Percentiles rank a stretch among this genome's conserved stretches.
Evolutionary conservation across 495 filamentous ascomycete species (phyloP).

Genomic region (Penicillium crystallinum): DNA sequence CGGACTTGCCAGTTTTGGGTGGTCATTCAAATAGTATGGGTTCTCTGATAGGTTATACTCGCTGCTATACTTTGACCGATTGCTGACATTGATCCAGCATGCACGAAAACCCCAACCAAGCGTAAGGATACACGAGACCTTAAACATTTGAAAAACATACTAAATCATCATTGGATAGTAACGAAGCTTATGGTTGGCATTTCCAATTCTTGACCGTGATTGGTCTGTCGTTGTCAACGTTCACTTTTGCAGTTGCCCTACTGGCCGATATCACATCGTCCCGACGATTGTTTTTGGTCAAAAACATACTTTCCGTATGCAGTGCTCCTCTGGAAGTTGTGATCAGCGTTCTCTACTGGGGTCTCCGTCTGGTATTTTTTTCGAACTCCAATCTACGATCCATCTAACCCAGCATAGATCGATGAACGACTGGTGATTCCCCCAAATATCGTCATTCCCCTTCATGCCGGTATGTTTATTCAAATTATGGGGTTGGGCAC

Average conservation of each 20-base stretch:
- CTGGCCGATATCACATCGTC: constrained; percentile 70
- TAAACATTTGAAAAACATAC: constrained; percentile 14
- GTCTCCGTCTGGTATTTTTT: constrained; percentile 46
- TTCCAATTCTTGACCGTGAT: constrained; percentile 84
- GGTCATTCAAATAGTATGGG: constrained; percentile 61
- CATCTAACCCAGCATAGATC: constrained; percentile 40
- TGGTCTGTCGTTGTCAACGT: constrained; percentile 62
- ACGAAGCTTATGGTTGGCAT: constrained; percentile 73
- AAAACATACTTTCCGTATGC: constrained; percentile 68
- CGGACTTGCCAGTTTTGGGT: constrained; percentile 64
- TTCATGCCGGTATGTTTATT: constrained; percentile 36
- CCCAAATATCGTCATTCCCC: constrained; percentile 39
- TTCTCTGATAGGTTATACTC: neutral
- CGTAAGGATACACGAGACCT: constrained; percentile 34
- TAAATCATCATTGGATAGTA: constrained; percentile 32
- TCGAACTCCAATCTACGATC: neutral
- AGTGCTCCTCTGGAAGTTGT: constrained; percentile 75
- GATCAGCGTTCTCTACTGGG: constrained; percentile 84
- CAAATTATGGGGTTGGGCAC: neutral
- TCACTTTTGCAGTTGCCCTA: constrained; percentile 65
- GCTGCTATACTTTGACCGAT: neutral
- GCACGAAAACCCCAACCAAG: constrained; percentile 41
- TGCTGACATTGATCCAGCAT: constrained; percentile 26
- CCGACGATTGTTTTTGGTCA: constrained; percentile 58
- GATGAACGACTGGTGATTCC: constrained; percentile 59